Evolutionary conservation across 495 filamentous ascomycete genomes (phyloP), one percentile per base, ranked within the genome.

Genomic region (Podospora fimiseda): DNA sequence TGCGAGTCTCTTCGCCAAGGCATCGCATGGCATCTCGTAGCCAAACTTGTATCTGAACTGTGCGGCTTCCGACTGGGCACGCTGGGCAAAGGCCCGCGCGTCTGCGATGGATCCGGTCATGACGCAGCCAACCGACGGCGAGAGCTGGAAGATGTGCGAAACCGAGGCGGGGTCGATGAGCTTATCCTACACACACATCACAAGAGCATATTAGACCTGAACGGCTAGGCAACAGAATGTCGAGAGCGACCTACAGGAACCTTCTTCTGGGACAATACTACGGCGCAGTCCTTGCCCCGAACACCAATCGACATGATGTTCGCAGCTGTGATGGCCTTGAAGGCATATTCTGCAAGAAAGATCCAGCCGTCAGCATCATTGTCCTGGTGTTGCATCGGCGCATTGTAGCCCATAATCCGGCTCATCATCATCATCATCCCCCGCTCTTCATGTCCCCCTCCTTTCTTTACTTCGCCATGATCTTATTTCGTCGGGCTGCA

Each of bases 1-100:
- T 60, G 93, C 93, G 73, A 98, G 72, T 69, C 93, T 80, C 82
- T 98, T 98, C 52, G 92, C 88, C 64, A 98, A 71, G 42, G 87
- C 94, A 73, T 98, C 93, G 70, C 89, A 95, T 50, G 93, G 93
- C 94, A 98, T 98, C 77, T 98, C 93, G 71, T 98, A 98, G 67
- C 93, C 93, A 66, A 81, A 96, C 70, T 96, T 96, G 81, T 98
- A 97, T 70, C 84, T 82, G 77, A 98, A 98, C 59, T 97, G 90
- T 43, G 92, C 94, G 55, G 93, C 94, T 75, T 98, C 93, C 50
- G 87, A 87, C 76, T 91, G 84, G 58, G 93, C 93, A 60, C 93
- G 86, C 70, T 87, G 85, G 41, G 95, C 89, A 52, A 84, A 90
- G 38, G 93, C 93, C 53, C 94, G 78, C 40, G 93, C 93, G 79